Conservation (phyloP, 208 protist species). For the Trypanosoma rangeli region DNA sequence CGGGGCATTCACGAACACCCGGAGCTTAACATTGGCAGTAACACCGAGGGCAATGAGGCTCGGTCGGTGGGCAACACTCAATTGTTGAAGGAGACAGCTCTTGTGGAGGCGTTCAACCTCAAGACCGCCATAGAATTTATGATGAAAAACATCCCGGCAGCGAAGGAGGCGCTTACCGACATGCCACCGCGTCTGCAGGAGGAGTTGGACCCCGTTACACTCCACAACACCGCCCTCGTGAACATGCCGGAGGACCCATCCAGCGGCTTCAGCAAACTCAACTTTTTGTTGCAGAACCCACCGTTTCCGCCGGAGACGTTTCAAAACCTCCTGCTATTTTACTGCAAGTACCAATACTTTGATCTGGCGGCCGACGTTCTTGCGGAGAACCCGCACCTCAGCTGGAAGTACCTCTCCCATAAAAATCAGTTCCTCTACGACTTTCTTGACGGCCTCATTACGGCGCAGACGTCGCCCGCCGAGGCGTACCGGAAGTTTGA, state of each 20-base stretch:
- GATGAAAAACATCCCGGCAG: slow-evolving; percentile 88
- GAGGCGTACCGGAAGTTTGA: slow-evolving; percentile 97
- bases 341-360: slow-evolving; percentile 97
- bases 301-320: slow-evolving; percentile 97
- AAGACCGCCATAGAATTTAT: slow-evolving; percentile 97
- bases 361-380: slow-evolving; percentile 96
- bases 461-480: slow-evolving; percentile 92
- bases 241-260: slow-evolving; percentile 96
- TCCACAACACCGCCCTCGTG: slow-evolving; percentile 98
- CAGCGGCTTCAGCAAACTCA: slow-evolving; percentile 95
- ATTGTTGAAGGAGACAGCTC: slow-evolving; percentile 94
- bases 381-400: slow-evolving; percentile 93
- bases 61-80: slow-evolving; percentile 95
- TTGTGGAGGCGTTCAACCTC: slow-evolving; percentile 98
- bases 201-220: slow-evolving; percentile 96
- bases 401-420: slow-evolving; percentile 93
- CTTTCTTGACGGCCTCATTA: slow-evolving; percentile 96
- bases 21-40: slow-evolving; percentile 92
- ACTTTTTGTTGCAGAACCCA: slow-evolving; percentile 94
- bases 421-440: slow-evolving; percentile 93
- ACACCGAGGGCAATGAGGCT: slow-evolving; percentile 92
- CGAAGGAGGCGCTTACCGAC: slow-evolving; percentile 95
- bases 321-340: slow-evolving; percentile 96
- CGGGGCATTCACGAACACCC: slow-evolving; percentile 94
- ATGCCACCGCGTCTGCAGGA: slow-evolving; percentile 96